Conservation (phyloP, 2,329 filamentous ascomycete species). For the Penicillium olsonii region DNA sequence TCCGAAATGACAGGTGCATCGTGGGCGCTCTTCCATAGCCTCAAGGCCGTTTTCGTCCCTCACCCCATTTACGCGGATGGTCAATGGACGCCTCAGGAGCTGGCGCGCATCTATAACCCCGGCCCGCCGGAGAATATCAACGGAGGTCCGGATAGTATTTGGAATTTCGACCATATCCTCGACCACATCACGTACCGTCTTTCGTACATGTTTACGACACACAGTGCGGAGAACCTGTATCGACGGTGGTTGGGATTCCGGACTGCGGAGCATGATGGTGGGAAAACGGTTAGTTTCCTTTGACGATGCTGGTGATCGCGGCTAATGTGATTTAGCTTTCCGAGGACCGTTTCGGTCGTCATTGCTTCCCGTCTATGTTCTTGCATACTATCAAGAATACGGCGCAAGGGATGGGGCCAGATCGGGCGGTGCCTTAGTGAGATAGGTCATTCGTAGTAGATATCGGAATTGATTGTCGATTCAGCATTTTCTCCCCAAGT, state of each 20-base stretch:
- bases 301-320: neutral
- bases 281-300: conserved; percentile 15
- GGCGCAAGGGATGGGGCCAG: conserved; percentile 16
- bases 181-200: conserved; percentile 32
- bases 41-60: conserved; percentile 71
- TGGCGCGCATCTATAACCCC: conserved; percentile 58
- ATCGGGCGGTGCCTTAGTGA: conserved; percentile 22
- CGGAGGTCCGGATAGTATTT: conserved; percentile 46
- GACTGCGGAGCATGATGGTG: conserved; percentile 21
- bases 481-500: no score
- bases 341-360: conserved; percentile 19
- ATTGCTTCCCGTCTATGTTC: conserved; percentile 30
- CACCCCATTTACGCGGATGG: conserved; percentile 61
- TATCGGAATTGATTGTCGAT: no score
- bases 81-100: conserved; percentile 56
- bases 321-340: conserved; percentile 10
- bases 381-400: conserved; percentile 28
- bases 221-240: conserved; percentile 54
- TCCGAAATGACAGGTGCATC: conserved; percentile 76
- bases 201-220: conserved; percentile 31
- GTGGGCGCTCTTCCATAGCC: conserved; percentile 71
- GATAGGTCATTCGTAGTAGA: no score
- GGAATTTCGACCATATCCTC: conserved; percentile 32
- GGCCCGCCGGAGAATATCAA: conserved; percentile 52
- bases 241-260: conserved; percentile 54